Conservation (phyloP, 164 flowering plant genomes). For the Chloranthus sessilifolius region DNA sequence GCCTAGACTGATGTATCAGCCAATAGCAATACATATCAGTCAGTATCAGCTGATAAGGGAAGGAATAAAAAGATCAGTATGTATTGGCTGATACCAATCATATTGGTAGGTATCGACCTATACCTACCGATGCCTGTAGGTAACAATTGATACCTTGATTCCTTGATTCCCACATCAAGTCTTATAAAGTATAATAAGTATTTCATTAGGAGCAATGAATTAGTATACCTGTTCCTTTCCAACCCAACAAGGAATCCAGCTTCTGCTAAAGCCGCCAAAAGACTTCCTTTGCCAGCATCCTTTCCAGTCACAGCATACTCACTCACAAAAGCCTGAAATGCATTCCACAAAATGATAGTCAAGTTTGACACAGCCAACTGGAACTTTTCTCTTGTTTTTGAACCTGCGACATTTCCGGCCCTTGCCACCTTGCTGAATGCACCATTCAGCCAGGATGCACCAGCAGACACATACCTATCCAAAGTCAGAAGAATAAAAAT, state of each 20-base stretch:
- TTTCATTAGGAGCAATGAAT: not conserved
- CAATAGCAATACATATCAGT: too few relatives aligned
- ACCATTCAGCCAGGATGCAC: slow-evolving; percentile 89
- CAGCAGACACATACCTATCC: slow-evolving; percentile 81
- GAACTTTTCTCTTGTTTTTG: slow-evolving; percentile 89
- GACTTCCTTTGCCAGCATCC: slow-evolving; percentile 81
- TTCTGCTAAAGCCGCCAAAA: slow-evolving; percentile 80
- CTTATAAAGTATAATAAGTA: not conserved
- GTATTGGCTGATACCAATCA: too few relatives aligned
- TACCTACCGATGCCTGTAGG: too few relatives aligned
- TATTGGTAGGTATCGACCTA: too few relatives aligned
- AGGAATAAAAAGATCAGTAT: too few relatives aligned
- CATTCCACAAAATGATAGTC: too few relatives aligned
- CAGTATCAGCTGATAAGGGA: too few relatives aligned
- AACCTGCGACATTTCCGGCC: slow-evolving; percentile 86
- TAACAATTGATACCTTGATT: too few relatives aligned
- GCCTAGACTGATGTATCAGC: too few relatives aligned
- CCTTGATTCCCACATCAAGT: too few relatives aligned
- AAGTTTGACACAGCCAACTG: slow-evolving; percentile 78
- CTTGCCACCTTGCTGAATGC: slow-evolving; percentile 82
- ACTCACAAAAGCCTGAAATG: slow-evolving; percentile 86
- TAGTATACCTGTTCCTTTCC: slow-evolving; percentile 73
- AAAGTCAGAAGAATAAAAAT: slow-evolving; percentile 7
- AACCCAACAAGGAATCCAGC: slow-evolving; percentile 88
- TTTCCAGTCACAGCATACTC: slow-evolving; percentile 92